Evolutionary conservation across 1,284 basidiomycete species (phyloP), one percentile per base, ranked within the genome.

Genomic region (Chiua sp.): DNA sequence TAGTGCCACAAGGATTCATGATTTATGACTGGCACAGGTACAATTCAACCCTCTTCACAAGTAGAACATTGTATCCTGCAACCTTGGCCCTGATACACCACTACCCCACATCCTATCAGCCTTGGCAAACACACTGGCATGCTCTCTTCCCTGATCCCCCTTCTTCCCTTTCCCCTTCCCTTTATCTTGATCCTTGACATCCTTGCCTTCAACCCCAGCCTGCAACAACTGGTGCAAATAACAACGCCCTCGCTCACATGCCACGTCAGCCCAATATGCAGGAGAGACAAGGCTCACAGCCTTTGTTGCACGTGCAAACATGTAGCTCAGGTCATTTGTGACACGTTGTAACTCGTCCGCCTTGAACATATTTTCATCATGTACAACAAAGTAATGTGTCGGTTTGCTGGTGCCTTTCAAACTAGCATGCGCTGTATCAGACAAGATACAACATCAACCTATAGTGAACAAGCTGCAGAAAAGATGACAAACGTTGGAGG

Each of bases 271-370:
- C 69, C 91, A 91, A 68, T 91, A 91, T 0, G 89, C 90, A 1
- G 91, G 90, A 0, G 89, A 87, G n/a, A 85, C 87, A 22, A 93
- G 79, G 66, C 87, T 89, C 55, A 93, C 90, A 1, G 89, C 90
- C 73, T 91, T 91, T 16, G 91, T 92, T 26, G 91, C 91, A 16
- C 91, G 87, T 20, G 86, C 86, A 68, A 90, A 93, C 80, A 90
- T 83, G 73, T 91, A 92, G 71, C 87, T 87, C 67, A 91, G 77
- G 30, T 84, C 75, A 72, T 91, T 77, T 5, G 81, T 83, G 56
- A 83, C 69, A 8, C 72, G 72, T 64, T 93, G 90, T 6, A 94
- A 77, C 55, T 81, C 79, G 70, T 93, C 89, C 1, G 88, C 83
- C 3, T 75, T 79, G 75, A 93, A 86, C 5, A 78, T 79, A 57